Base-by-base conservation (phyloP, 2,329 filamentous ascomycete genomes). In the Cladobotryum mycophilum region DNA sequence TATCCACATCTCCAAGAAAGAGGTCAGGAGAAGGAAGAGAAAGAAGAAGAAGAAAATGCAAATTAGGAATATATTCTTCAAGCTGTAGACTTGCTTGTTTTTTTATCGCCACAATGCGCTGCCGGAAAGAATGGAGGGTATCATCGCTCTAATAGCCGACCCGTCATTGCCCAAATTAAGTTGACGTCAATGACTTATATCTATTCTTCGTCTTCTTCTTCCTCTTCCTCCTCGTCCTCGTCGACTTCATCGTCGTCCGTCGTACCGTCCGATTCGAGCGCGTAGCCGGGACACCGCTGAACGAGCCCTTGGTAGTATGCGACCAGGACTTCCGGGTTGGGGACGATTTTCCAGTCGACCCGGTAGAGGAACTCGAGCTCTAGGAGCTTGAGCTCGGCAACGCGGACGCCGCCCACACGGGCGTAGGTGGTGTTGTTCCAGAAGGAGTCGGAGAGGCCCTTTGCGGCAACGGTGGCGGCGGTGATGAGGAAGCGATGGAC, bases 401-500 rank as follows among this genome's bases (percentile, higher is more conserved):
- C 78, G 58, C 89, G 90, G 45, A 99, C 90, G 55, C 93, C 93
- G 5, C 93, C 93, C 1, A 99, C 91, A 49, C 89, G 80, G 36
- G 93, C 91, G 66, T 99, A 99, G 1, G 92, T 95, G 25, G 89
- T 89, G 69, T 99, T 99, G 55, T 95, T 97, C 90, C 93, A 96
- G 67, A 99, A 99, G 30, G 88, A 90, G 67, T 99, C 93, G 33
- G 90, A 96, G 12, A 99, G 78, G 1, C 93, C 93, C 69, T 99
- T 99, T 51, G 91, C 89, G 6, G 92, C 93, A 4, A 99, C 93
- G 0, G 93, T 96, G 9, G 91, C 92, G 17, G 91, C 90, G 2
- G 92, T 93, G 58, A 99, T 99, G 9, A 99, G 79, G 64, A 97
- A 99, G 8, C 93, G 90, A 71, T 99, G 93, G 3, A 99, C 92